A percentile compares a stretch with the other conserved stretches of the same genome.
Conservation (phyloP, 129 eudicot genomes). For the Gnaphalium uliginosum region DNA sequence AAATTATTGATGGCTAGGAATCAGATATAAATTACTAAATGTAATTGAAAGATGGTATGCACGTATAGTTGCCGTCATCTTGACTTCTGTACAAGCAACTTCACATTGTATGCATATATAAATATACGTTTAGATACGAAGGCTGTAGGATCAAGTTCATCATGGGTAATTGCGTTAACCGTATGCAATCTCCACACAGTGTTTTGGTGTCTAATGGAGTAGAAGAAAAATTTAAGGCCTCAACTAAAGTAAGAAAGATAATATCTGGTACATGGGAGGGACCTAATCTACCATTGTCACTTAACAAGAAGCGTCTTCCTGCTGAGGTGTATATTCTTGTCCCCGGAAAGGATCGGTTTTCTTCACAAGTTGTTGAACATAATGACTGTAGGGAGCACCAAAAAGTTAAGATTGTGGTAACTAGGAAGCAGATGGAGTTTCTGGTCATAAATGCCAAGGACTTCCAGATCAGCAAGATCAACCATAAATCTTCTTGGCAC, state of each 20-base stretch:
- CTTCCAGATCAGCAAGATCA: slow-evolving; percentile 36
- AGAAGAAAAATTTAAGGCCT: slow-evolving; percentile 29
- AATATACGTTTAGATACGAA: neutral
- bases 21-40: slow-evolving; percentile 5
- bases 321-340: slow-evolving; percentile 21
- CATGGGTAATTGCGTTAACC: slow-evolving; percentile 40
- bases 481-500: slow-evolving; percentile 26
- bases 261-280: slow-evolving; percentile 14
- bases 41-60: slow-evolving; percentile 26
- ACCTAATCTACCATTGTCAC: slow-evolving; percentile 19
- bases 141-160: slow-evolving; percentile 4
- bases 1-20: slow-evolving; percentile 4
- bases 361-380: slow-evolving; percentile 7
- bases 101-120: neutral
- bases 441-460: slow-evolving; percentile 36
- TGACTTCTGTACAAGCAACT: slow-evolving; percentile 17
- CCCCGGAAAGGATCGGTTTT: slow-evolving; percentile 8
- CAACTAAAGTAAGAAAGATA: slow-evolving; percentile 28
- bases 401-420: slow-evolving; percentile 50
- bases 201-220: slow-evolving; percentile 28
- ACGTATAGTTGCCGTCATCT: slow-evolving; percentile 30
- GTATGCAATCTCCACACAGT: slow-evolving; percentile 24
- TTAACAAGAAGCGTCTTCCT: slow-evolving; percentile 12
- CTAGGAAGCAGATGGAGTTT: slow-evolving; percentile 54
- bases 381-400: slow-evolving; percentile 14